phyloP scores from a whole-genome alignment of 2,329 filamentous ascomycete genomes.

The Neurospora crassa region DNA sequence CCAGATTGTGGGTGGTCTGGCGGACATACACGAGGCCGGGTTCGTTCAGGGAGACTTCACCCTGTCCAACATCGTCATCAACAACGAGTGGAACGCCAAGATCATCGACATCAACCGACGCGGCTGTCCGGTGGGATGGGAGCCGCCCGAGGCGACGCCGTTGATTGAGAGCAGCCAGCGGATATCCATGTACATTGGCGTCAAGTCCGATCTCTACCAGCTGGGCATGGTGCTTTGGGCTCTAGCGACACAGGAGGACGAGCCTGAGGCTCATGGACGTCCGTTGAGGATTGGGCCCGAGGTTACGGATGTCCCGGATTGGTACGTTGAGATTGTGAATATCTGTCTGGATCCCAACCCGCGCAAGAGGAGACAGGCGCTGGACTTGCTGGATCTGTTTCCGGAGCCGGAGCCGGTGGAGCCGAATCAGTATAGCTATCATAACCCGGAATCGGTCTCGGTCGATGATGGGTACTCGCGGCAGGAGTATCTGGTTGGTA shows the following conservation, averaged over 20 bases:
- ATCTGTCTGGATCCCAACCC: constrained; percentile 70
- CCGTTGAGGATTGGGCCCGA: constrained; percentile 55
- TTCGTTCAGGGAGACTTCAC: constrained; percentile 98
- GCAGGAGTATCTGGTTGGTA: constrained; percentile 30
- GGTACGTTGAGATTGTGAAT: constrained; percentile 67
- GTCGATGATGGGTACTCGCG: constrained; percentile 31
- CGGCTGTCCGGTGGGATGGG: constrained; percentile 97
- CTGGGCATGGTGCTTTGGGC: constrained; percentile 97
- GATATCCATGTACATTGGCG: constrained; percentile 94
- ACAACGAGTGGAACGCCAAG: constrained; percentile 73
- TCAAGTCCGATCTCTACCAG: constrained; percentile 94
- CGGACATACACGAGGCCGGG: constrained; percentile 88
- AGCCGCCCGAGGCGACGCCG: constrained; percentile 80
- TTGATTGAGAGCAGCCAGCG: constrained; percentile 83
- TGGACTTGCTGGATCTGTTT: constrained; percentile 60
- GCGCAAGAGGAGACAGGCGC: constrained; percentile 62
- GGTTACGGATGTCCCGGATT: constrained; percentile 56
- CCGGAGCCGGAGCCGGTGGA: constrained; percentile 31
- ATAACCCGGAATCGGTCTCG: constrained; percentile 26
- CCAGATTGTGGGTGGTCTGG: constrained; percentile 81
- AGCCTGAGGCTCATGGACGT: constrained; percentile 70
- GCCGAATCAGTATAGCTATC: constrained; percentile 18
- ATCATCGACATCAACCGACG: constrained; percentile 98
- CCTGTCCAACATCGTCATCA: constrained; percentile 92
- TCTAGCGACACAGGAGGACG: constrained; percentile 76